Conservation (phyloP, 768 basidiomycete species). For the Podaxis sp. region DNA sequence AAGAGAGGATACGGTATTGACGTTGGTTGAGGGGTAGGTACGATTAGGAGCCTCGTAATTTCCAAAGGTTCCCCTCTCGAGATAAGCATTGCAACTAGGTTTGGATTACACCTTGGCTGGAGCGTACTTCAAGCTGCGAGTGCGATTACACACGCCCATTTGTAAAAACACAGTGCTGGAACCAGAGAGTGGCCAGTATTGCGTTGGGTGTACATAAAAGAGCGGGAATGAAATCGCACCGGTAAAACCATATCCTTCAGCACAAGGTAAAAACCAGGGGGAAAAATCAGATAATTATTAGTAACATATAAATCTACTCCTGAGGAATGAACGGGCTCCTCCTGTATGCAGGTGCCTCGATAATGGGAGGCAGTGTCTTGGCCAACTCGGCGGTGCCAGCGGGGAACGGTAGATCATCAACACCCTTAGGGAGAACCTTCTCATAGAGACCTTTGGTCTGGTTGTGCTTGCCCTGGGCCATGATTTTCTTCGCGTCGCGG, state of each 20-base stretch:
- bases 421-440: conserved; percentile 77
- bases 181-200: no score
- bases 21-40: no score
- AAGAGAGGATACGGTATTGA: no score
- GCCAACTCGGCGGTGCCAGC: conserved; percentile 83
- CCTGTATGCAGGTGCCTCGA: conserved; percentile 71
- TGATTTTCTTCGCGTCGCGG: conserved; percentile 87
- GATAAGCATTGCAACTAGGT: no score
- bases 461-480: conserved; percentile 60
- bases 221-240: no score
- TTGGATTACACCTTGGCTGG: no score
- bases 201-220: no score
- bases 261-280: conserved; percentile 4
- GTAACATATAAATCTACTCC: conserved; percentile 40
- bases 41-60: no score
- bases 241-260: conserved; percentile 6
- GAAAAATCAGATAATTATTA: conserved; percentile 14
- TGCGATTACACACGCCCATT: no score
- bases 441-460: conserved; percentile 72
- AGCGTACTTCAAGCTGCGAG: no score
- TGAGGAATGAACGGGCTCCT: conserved; percentile 77
- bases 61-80: no score
- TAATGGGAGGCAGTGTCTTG: conserved; percentile 56
- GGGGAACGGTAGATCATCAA: conserved; percentile 88
- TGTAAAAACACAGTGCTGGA: no score